phyloP scores from a whole-genome alignment of 345 rosid species.

The Pugionium cornutum region DNA sequence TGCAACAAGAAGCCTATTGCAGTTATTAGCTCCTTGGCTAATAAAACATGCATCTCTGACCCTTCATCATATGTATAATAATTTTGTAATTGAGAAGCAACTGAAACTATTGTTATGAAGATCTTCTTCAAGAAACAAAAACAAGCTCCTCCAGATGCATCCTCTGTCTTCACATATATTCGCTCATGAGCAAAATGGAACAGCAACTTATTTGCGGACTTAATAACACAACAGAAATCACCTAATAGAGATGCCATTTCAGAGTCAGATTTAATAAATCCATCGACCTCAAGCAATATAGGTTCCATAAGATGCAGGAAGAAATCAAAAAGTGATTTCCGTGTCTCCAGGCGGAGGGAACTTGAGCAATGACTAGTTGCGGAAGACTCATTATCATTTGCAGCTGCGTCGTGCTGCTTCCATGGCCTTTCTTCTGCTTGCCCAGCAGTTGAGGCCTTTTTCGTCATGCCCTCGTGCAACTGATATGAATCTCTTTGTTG shows the following conservation, averaged over 20 bases:
- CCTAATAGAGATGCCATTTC: constrained; percentile 42
- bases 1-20: constrained; percentile 63
- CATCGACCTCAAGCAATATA: constrained; percentile 56
- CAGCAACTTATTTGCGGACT: constrained; percentile 60
- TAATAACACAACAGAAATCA: constrained; percentile 53
- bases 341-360: constrained; percentile 58
- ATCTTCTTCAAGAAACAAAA: constrained; percentile 66
- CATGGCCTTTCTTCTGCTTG: constrained; percentile 38
- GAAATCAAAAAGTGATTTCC: constrained; percentile 70
- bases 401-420: constrained; percentile 26
- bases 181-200: constrained; percentile 52
- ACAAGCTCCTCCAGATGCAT: constrained; percentile 75
- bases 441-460: constrained; percentile 41
- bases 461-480: constrained; percentile 43
- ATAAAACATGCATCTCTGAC: constrained; percentile 44
- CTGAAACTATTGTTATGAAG: constrained; percentile 50
- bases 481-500: constrained; percentile 50
- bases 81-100: constrained; percentile 49
- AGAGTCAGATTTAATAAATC: constrained; percentile 44
- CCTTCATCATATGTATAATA: constrained; percentile 34
- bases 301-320: constrained; percentile 88
- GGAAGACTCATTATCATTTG: constrained; percentile 38
- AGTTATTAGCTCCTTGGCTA: constrained; percentile 63
- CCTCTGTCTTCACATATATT: constrained; percentile 72
- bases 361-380: constrained; percentile 45